Evolutionary conservation across 2,329 filamentous ascomycete genomes (phyloP).

Genomic region (Talaromyces sp.): DNA sequence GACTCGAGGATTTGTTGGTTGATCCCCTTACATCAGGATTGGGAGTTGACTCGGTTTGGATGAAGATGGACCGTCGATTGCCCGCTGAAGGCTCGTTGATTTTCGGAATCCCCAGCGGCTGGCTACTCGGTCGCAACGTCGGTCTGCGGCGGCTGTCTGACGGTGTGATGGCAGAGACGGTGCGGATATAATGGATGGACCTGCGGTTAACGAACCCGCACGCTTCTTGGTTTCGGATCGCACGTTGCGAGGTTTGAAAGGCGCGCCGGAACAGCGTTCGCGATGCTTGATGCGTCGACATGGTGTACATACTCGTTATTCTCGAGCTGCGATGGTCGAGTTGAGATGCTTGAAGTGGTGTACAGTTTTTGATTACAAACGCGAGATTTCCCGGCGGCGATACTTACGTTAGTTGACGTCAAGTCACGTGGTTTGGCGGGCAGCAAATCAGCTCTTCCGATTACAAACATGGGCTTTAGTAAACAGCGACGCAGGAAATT

Average conservation of each 20-base stretch:
- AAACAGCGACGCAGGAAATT: not conserved
- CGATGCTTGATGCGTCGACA: constrained; percentile 29
- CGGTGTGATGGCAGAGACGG: constrained; percentile 44
- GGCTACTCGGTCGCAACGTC: constrained; percentile 39
- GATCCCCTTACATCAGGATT: constrained; percentile 67
- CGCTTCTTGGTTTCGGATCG: constrained; percentile 15
- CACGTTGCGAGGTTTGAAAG: constrained; percentile 19
- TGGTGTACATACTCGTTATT: constrained; percentile 12
- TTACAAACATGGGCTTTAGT: no score
- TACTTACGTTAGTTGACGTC: constrained; percentile 8
- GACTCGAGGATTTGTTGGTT: not conserved
- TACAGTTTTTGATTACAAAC: constrained; percentile 6
- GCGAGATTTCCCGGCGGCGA: not conserved
- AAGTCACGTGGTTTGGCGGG: constrained; percentile 4
- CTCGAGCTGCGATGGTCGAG: not conserved
- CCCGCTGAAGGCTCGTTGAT: constrained; percentile 35
- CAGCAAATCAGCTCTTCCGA: not conserved
- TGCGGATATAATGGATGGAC: constrained; percentile 25
- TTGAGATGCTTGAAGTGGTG: not conserved
- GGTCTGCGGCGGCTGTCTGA: constrained; percentile 44
- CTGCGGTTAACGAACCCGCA: constrained; percentile 19
- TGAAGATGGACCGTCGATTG: constrained; percentile 76
- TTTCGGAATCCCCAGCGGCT: constrained; percentile 29
- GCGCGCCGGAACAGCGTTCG: constrained; percentile 27
- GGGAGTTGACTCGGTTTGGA: constrained; percentile 91